Conservation (phyloP, 2,329 filamentous ascomycete species). For the Neofusicoccum kwambonambiense region DNA sequence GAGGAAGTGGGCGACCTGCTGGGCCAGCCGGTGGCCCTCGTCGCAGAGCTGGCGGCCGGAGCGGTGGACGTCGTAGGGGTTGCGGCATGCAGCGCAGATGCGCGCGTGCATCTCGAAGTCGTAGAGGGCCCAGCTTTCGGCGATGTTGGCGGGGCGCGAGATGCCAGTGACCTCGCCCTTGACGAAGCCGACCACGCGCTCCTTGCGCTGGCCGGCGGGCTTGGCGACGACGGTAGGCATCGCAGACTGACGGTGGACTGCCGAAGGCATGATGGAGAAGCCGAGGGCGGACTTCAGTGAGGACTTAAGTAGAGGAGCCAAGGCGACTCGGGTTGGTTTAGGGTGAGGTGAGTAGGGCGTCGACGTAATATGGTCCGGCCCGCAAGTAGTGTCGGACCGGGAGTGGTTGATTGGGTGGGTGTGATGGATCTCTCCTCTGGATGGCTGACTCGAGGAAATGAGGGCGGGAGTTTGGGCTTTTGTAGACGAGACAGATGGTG, state of each 20-base stretch:
- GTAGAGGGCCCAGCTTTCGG: constrained; percentile 48
- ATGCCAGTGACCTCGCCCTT: constrained; percentile 38
- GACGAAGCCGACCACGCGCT: constrained; percentile 35
- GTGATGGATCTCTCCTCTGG: not conserved
- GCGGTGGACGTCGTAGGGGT: constrained; percentile 45
- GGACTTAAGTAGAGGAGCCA: constrained; percentile 13
- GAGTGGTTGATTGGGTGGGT: not conserved
- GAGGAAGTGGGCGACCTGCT: constrained; percentile 45
- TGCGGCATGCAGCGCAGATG: constrained; percentile 44
- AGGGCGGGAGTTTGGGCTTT: not conserved
- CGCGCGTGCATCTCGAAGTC: constrained; percentile 49
- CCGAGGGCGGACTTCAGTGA: not conserved
- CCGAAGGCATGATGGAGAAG: constrained; percentile 14
- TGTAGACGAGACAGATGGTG: constrained; percentile 3
- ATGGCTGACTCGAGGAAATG: constrained; percentile 9
- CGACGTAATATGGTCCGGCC: constrained; percentile 4
- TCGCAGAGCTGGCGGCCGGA: constrained; percentile 43
- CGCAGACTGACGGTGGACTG: constrained; percentile 20
- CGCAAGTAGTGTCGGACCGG: constrained; percentile 2
- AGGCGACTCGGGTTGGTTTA: not conserved
- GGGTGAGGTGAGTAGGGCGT: not conserved
- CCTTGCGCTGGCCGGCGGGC: constrained; percentile 27
- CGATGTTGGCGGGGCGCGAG: constrained; percentile 41
- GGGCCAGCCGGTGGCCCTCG: constrained; percentile 44
- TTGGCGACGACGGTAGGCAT: constrained; percentile 34